A percentile compares a stretch with the other conserved stretches of the same genome.
Conservation (phyloP, 2,329 filamentous ascomycete species). For the Nemania sp. region DNA sequence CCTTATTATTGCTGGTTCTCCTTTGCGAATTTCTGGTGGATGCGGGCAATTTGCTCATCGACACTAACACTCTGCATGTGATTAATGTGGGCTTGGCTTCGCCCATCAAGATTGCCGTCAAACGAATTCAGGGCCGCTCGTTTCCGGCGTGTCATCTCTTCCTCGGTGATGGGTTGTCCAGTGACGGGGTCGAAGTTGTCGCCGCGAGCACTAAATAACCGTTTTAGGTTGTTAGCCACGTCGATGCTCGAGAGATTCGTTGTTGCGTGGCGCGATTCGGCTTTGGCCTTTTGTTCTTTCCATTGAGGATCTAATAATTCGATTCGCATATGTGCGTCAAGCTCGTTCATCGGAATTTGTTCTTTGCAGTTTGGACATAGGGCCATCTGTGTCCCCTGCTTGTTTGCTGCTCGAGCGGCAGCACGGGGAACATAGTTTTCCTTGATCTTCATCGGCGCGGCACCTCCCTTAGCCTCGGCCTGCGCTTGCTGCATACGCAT, state of each 20-base stretch:
- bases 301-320: constrained; percentile 91
- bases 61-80: constrained; percentile 74
- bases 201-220: constrained; percentile 84
- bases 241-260: constrained; percentile 87
- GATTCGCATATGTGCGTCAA: constrained; percentile 92
- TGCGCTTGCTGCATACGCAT: constrained; percentile 74
- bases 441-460: constrained; percentile 82
- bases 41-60: constrained; percentile 79
- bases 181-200: constrained; percentile 83
- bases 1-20: constrained; percentile 40
- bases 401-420: constrained; percentile 71
- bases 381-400: constrained; percentile 67
- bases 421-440: constrained; percentile 91
- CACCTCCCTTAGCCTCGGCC: constrained; percentile 72
- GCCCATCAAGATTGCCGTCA: constrained; percentile 67
- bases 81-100: constrained; percentile 56
- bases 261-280: constrained; percentile 80
- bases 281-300: constrained; percentile 93
- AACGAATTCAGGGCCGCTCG: constrained; percentile 69
- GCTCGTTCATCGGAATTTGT: constrained; percentile 82
- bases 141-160: constrained; percentile 76
- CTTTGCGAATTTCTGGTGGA: constrained; percentile 59
- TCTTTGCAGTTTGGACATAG: constrained; percentile 94
- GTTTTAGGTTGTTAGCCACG: constrained; percentile 91
- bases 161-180: constrained; percentile 70